These are phyloP conservation scores for Tillandsia leiboldiana DNA, from an alignment of 176 grass and related monocot species.

Conservation along the genomic window DNA sequence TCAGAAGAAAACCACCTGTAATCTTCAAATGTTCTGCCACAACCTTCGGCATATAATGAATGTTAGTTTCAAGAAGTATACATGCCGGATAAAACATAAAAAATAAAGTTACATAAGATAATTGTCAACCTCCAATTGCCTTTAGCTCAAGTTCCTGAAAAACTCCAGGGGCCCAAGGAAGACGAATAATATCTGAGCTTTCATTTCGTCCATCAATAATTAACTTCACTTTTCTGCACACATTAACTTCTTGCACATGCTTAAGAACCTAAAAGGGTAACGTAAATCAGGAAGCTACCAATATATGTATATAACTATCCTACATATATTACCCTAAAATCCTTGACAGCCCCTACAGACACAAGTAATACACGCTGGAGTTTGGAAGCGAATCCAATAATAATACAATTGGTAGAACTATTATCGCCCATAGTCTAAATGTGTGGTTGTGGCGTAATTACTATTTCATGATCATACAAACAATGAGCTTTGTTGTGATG, in stretches of 20 bases:
- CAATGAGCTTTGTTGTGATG: no score
- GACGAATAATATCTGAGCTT: constrained; percentile 39
- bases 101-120: constrained; percentile 23
- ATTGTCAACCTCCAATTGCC: constrained; percentile 64
- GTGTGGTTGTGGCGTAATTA: no score
- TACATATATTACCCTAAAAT: background rate
- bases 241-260: constrained; percentile 75
- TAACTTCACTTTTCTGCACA: constrained; percentile 79
- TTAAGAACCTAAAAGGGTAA: constrained; percentile 58
- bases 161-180: constrained; percentile 84
- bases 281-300: constrained; percentile 25
- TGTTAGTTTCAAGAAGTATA: constrained; percentile 24
- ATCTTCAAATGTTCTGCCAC: constrained; percentile 52
- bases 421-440: no score
- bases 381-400: no score
- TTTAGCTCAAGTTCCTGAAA: constrained; percentile 62
- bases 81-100: constrained; percentile 20
- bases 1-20: constrained; percentile 88
- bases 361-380: background rate
- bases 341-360: background rate
- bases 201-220: constrained; percentile 43
- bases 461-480: no score
- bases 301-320: background rate
- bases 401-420: no score
- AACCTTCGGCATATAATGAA: constrained; percentile 44